phyloP scores from a whole-genome alignment of 495 filamentous ascomycete genomes.

The Xylaria scruposa region DNA sequence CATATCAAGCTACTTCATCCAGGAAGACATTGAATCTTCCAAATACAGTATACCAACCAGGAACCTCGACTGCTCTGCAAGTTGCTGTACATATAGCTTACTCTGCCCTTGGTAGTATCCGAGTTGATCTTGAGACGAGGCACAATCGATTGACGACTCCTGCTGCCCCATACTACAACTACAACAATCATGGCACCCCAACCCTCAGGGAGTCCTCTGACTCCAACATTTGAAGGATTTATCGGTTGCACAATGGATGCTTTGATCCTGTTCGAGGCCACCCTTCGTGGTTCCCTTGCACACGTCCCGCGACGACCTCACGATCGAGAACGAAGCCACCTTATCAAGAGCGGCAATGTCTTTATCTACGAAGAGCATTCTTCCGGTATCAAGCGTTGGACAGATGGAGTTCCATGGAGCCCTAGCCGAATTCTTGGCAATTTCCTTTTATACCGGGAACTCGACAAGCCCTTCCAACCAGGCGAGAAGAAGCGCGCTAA shows the following conservation, averaged over 20 bases:
- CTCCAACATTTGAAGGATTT: constrained; percentile 67
- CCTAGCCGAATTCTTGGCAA: constrained; percentile 89
- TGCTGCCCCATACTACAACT: background rate
- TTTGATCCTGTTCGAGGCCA: constrained; percentile 76
- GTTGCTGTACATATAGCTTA: background rate
- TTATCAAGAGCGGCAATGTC: constrained; percentile 83
- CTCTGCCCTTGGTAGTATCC: background rate
- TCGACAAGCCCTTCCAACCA: constrained; percentile 79
- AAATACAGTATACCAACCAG: background rate
- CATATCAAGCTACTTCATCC: background rate
- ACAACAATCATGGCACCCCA: constrained; percentile 17
- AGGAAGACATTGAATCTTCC: background rate
- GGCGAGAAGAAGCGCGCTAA: constrained; percentile 89
- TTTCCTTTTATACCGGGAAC: constrained; percentile 87
- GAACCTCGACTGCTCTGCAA: background rate
- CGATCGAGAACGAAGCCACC: constrained; percentile 74
- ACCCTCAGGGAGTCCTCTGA: constrained; percentile 35
- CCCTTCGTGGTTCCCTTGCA: constrained; percentile 68
- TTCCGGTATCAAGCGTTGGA: constrained; percentile 93
- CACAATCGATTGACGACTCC: background rate
- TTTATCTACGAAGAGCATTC: constrained; percentile 91
- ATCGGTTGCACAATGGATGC: constrained; percentile 77
- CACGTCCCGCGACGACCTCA: constrained; percentile 85
- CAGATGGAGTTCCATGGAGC: constrained; percentile 88
- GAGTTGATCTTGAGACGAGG: background rate